phyloP scores from a whole-genome alignment of 2,329 filamentous ascomycete species.

The Talaromyces sp. region DNA sequence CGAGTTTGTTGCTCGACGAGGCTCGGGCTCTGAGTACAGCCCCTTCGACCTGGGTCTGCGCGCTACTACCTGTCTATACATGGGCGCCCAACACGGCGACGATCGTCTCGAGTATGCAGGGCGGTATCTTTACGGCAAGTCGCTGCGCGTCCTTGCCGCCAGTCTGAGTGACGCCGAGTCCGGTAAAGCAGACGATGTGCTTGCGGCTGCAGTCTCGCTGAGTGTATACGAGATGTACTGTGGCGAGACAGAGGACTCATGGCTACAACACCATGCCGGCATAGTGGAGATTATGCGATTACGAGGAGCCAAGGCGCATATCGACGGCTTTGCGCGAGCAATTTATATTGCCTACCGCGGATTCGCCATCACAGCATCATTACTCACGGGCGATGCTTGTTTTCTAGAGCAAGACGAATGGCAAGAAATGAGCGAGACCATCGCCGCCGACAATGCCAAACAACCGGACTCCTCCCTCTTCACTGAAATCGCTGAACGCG shows the following conservation, averaged over 20 bases:
- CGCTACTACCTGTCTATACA: conserved; percentile 19
- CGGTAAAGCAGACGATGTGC: conserved; percentile 25
- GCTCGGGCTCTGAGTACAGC: conserved; percentile 11
- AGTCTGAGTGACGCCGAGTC: conserved; percentile 18
- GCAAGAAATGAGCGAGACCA: conserved; percentile 24
- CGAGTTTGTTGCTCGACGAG: conserved; percentile 16
- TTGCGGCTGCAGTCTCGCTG: conserved; percentile 28
- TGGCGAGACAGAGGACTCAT: conserved; percentile 26
- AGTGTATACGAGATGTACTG: conserved; percentile 32
- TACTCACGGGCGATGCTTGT: conserved; percentile 25
- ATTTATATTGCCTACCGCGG: conserved; percentile 30
- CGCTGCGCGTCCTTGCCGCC: conserved; percentile 23
- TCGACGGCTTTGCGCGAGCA: conserved; percentile 25
- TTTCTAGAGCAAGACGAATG: conserved; percentile 29
- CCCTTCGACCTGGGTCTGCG: conserved; percentile 12
- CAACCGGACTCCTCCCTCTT: conserved; percentile 22
- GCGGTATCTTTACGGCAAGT: conserved; percentile 20
- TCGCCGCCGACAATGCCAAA: conserved; percentile 21
- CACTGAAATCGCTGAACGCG: conserved; percentile 23
- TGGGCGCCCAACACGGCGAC: conserved; percentile 17
- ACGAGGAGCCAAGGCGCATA: conserved; percentile 26
- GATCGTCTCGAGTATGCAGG: conserved; percentile 18
- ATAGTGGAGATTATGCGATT: conserved; percentile 28
- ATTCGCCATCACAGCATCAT: conserved; percentile 26
- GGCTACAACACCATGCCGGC: conserved; percentile 31